Percentiles rank a stretch among this genome's conserved stretches.
These are phyloP conservation scores for Xerocomellus chrysenteron DNA, from an alignment of 768 basidiomycete genomes.

Conservation along the genomic window DNA sequence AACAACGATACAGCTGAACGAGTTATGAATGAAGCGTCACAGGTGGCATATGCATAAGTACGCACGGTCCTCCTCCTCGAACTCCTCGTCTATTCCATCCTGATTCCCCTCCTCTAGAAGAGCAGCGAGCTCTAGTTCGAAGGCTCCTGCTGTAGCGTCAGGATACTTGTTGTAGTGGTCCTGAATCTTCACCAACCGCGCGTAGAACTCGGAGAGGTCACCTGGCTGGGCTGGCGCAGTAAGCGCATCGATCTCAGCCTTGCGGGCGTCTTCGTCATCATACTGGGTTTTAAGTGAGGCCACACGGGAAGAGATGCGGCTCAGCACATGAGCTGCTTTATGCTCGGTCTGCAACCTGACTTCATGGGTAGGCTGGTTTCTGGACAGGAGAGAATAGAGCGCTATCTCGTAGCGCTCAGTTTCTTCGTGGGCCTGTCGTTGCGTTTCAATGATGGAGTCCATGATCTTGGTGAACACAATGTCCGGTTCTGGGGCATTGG, in stretches of 20 bases:
- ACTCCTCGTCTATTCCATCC: constrained; percentile 64
- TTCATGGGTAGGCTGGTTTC: constrained; percentile 63
- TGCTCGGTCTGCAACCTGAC: constrained; percentile 74
- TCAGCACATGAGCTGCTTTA: constrained; percentile 85
- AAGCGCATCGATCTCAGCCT: constrained; percentile 62
- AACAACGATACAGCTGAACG: constrained; percentile 69
- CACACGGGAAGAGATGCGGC: constrained; percentile 73
- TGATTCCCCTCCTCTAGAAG: constrained; percentile 77
- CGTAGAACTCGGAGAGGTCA: constrained; percentile 92
- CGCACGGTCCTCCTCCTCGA: constrained; percentile 85
- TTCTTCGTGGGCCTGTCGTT: constrained; percentile 94
- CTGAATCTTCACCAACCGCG: constrained; percentile 92
- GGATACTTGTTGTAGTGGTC: constrained; percentile 97
- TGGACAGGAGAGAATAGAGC: constrained; percentile 78
- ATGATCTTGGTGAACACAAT: constrained; percentile 39
- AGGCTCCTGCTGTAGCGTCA: constrained; percentile 76
- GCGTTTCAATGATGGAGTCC: constrained; percentile 94
- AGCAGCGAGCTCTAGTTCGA: constrained; percentile 80
- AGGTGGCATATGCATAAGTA: constrained; percentile 21
- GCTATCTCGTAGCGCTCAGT: constrained; percentile 89
- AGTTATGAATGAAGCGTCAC: constrained; percentile 9
- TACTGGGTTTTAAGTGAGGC: constrained; percentile 69
- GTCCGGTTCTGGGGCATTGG: not conserved
- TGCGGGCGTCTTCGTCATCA: constrained; percentile 70
- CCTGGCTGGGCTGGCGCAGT: constrained; percentile 58